Conservation (phyloP, 1,284 basidiomycete species). For the Leccinum huronense region DNA sequence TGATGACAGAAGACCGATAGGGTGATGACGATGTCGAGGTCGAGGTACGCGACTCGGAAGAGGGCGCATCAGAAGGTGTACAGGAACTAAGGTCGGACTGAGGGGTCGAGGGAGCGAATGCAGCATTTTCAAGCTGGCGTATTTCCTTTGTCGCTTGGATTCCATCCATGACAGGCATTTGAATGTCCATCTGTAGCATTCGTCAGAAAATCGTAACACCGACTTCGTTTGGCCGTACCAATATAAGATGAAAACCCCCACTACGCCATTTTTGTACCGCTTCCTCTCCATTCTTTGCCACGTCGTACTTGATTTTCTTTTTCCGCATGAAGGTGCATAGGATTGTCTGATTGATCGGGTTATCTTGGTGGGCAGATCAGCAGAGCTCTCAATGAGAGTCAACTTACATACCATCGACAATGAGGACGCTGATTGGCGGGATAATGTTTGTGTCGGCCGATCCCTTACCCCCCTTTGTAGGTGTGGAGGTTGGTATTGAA, state of each 20-base stretch:
- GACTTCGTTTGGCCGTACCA: conserved; percentile 54
- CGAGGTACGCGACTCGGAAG: conserved; percentile 45
- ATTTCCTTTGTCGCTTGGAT: conserved; percentile 98
- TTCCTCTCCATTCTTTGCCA: conserved; percentile 94
- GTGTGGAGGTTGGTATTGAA: conserved; percentile 21
- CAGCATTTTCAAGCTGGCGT: conserved; percentile 79
- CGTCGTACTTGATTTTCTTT: conserved; percentile 94
- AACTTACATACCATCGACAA: conserved; percentile 80
- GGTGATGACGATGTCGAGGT: conserved; percentile 59
- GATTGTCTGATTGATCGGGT: conserved; percentile 98
- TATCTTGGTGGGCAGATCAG: conserved; percentile 60
- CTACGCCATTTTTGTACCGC: conserved; percentile 95
- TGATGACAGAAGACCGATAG: conserved; percentile 94
- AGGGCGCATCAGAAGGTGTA: conserved; percentile 53
- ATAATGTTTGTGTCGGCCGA: conserved; percentile 61
- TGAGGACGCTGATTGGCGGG: conserved; percentile 93
- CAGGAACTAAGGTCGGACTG: conserved; percentile 50
- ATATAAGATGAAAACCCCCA: conserved; percentile 93
- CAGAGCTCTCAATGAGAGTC: conserved; percentile 12
- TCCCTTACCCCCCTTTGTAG: conserved; percentile 28
- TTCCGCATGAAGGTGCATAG: conserved; percentile 94
- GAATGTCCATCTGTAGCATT: conserved; percentile 90
- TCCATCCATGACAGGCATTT: conserved; percentile 98
- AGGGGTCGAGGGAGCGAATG: conserved; percentile 70
- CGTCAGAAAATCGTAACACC: conserved; percentile 7